Evolutionary conservation across 768 basidiomycete genomes (phyloP), one percentile per base, ranked within the genome.

Genomic region (Tricholoma matsutake): DNA sequence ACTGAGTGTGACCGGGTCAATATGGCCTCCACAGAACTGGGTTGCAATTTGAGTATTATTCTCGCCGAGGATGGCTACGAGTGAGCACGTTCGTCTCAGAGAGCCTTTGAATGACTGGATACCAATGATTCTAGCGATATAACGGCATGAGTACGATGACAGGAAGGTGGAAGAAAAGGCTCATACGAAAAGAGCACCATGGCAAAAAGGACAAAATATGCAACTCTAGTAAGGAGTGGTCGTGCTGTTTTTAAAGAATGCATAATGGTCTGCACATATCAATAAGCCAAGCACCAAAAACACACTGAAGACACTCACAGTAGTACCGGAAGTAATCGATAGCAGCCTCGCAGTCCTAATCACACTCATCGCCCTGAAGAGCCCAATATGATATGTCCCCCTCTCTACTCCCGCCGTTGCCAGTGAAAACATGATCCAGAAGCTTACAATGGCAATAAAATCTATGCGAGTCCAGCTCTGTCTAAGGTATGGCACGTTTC

Each of bases 391-490:
- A 56, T 85, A 72, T 3, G 70, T 64, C 2, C 86, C 86, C 9
- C 81, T 78, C 74, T 98, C 96, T 25, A 81, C 65, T 0, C 91
- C 91, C 0, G 78, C 65, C n/a, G 81, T 74, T 0, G 93, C 86
- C 58, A 98, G 79, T 0, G 70, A 73, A 69, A 98, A 96, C 8
- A 83, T 79, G 56, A 92, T 82, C 96, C 96, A 98, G 72, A 95
- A 98, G 63, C 86, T 82, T 11, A 89, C 64, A 49, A 98, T 85
- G 1, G 96, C 93, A 47, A 98, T 74, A 64, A 90, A 86, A 71
- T 98, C 96, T 58, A 97, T 89, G 55, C 94, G 78, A 67, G 84
- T 90, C 95, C 95, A 98, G 58, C 91, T 91, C 68, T 98, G 94
- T 8, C 96, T 83, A 1, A 98, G 80, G 71, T 94, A 98, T 0